These are phyloP conservation scores for Stramenopiles sp. DNA, from an alignment of 352 stramenopile genomes.

Conservation along the genomic window DNA sequence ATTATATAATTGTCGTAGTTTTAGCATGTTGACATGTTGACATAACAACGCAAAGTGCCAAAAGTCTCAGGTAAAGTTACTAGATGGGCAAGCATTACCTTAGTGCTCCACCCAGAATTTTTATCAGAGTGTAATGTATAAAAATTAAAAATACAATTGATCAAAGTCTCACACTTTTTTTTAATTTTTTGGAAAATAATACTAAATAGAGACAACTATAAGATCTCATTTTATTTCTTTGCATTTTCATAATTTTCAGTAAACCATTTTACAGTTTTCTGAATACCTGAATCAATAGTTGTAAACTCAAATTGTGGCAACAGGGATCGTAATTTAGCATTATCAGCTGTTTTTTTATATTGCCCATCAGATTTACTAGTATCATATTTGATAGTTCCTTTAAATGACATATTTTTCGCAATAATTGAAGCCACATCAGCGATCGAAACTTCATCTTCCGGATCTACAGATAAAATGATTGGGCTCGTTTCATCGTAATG, in stretches of 20 bases:
- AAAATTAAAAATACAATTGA: too few species aligned
- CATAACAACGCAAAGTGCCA: too few species aligned
- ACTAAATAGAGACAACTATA: too few species aligned
- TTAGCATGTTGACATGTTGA: too few species aligned
- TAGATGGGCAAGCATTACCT: too few species aligned
- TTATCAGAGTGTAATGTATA: too few species aligned
- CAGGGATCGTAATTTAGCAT: constrained; percentile 70
- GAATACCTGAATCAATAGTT: constrained; percentile 55
- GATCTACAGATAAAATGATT: constrained; percentile 83
- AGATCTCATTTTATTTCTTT: background rate
- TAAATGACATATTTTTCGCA: constrained; percentile 47
- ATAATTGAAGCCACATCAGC: constrained; percentile 62
- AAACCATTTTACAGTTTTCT: constrained; percentile 23
- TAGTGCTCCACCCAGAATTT: too few species aligned
- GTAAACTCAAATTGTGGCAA: constrained; percentile 84
- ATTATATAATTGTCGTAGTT: too few species aligned
- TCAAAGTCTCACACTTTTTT: too few species aligned
- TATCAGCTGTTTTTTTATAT: constrained; percentile 95
- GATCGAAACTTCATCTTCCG: constrained; percentile 82
- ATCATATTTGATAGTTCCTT: constrained; percentile 51
- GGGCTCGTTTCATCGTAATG: constrained; percentile 59
- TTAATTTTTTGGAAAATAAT: too few species aligned
- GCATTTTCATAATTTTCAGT: background rate
- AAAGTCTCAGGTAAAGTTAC: too few species aligned
- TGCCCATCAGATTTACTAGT: constrained; percentile 86